Evolutionary conservation across 768 basidiomycete genomes (phyloP).

Genomic region (Lenzites betulinus): DNA sequence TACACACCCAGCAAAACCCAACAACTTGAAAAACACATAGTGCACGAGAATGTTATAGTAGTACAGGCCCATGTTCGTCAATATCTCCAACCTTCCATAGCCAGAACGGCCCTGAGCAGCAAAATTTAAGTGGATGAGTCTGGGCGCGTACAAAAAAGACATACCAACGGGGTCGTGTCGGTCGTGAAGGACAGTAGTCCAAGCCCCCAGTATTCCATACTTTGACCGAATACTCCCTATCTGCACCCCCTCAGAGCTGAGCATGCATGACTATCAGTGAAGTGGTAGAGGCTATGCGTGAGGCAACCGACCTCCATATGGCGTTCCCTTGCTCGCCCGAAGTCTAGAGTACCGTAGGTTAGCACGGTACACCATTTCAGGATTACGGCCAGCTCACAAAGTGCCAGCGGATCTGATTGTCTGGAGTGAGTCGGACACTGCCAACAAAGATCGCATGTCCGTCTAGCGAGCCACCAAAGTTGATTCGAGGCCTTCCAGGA

Average conservation of each 20-base stretch:
- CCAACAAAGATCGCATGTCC: slow-evolving; percentile 52
- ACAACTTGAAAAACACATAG: too few species aligned
- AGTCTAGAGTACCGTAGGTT: not conserved
- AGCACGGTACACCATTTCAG: not conserved
- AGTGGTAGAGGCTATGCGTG: not conserved
- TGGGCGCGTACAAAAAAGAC: slow-evolving; percentile 4
- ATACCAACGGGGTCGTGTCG: slow-evolving; percentile 48
- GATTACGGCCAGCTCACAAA: slow-evolving; percentile 47
- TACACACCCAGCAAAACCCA: too few species aligned
- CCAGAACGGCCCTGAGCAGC: slow-evolving; percentile 34
- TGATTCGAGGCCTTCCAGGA: slow-evolving; percentile 53
- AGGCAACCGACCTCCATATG: slow-evolving; percentile 54
- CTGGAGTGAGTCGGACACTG: slow-evolving; percentile 54
- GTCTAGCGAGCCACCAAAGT: slow-evolving; percentile 52
- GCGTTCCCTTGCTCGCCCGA: slow-evolving; percentile 52
- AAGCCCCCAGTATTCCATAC: slow-evolving; percentile 57
- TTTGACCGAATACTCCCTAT: slow-evolving; percentile 60
- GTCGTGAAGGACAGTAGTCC: slow-evolving; percentile 54
- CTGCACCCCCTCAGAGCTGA: slow-evolving; percentile 63
- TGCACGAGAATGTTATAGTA: too few species aligned
- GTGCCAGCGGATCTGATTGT: slow-evolving; percentile 62
- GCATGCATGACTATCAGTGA: not conserved
- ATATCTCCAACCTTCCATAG: slow-evolving; percentile 26
- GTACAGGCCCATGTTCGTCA: too few species aligned
- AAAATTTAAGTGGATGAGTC: not conserved